Base-by-base conservation (phyloP, 2,329 filamentous ascomycete species). In the Sporothrix mexicana region DNA sequence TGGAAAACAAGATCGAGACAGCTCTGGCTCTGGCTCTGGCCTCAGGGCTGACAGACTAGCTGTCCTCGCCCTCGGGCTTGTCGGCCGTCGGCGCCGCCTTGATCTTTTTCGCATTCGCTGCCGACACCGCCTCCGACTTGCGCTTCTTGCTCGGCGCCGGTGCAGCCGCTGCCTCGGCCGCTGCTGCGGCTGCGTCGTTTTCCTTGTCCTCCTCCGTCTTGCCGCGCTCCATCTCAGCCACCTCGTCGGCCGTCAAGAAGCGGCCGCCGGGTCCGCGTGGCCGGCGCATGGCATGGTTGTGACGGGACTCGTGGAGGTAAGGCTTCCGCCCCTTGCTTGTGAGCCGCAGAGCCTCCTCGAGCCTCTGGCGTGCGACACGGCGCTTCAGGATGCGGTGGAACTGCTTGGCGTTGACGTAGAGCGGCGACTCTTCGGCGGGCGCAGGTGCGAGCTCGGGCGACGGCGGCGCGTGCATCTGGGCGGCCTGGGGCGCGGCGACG, bases 351-450 rank as follows among this genome's bases (percentile, higher is more conserved):
- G 95, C 93, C 81, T 99, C 96, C 81, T 99, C 96, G 17, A 99
- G 86, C 80, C 93, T 94, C 82, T 98, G 96, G 47, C 96, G 89
- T 7, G 96, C 96, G 75, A 98, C 94, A 73, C 96, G 90, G 73
- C 96, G 89, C 85, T 99, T 98, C 71, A 99, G 83, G 67, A 99
- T 99, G 36, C 96, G 92, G 80, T 99, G 96, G 77, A 99, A 99
- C 79, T 99, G 96, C 81, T 99, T 99, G 5, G 96, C 96, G 78
- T 99, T 99, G 79, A 99, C 96, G 78, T 99, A 99, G 0, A 99
- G 85, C 0, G 96, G 96, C 0, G 95, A 95, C 80, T 99, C 96
- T 80, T 98, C 96, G 3, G 91, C 90, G 15, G 88, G 88, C 15
- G 87, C 86, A 2, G 91, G 85, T 0, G 92, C 88, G 78, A 96